Conservation (phyloP, 2,329 filamentous ascomycete genomes). For the Rhynchosporium secalis region DNA sequence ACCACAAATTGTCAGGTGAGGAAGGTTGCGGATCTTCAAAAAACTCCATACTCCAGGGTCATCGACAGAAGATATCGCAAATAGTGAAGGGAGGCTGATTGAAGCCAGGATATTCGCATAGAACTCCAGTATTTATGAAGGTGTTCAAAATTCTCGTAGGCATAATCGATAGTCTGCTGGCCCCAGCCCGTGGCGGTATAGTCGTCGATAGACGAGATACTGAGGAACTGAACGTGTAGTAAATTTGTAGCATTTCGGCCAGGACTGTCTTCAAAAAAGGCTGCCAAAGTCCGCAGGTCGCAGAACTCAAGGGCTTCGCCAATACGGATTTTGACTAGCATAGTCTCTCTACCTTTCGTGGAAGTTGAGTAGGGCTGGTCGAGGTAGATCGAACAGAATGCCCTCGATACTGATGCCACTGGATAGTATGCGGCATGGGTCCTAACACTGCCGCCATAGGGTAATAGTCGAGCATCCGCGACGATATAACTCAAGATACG, state of each 20-base stretch:
- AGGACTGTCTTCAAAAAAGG: conserved; percentile 23
- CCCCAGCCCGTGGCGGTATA: conserved; percentile 12
- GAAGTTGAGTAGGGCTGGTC: conserved; percentile 17
- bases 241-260: no score
- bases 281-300: no score
- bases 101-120: conserved; percentile 26
- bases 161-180: conserved; percentile 22
- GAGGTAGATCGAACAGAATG: conserved; percentile 20
- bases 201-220: no score
- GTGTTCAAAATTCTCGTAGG: conserved; percentile 25
- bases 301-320: conserved; percentile 22
- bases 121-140: conserved; percentile 18
- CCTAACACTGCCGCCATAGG: conserved; percentile 16
- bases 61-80: conserved; percentile 25
- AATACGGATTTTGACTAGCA: conserved; percentile 22
- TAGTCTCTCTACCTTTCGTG: conserved; percentile 8
- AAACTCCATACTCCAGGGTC: conserved; percentile 27
- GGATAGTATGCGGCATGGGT: conserved; percentile 12
- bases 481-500: conserved; percentile 19
- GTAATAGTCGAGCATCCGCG: conserved; percentile 17
- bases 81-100: conserved; percentile 20
- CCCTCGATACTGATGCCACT: no score
- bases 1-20: conserved; percentile 22
- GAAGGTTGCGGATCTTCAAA: conserved; percentile 27
- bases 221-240: no score